phyloP scores from a whole-genome alignment of 371 early-diverging fungal species.

The Caulochytrium protostelioides region DNA sequence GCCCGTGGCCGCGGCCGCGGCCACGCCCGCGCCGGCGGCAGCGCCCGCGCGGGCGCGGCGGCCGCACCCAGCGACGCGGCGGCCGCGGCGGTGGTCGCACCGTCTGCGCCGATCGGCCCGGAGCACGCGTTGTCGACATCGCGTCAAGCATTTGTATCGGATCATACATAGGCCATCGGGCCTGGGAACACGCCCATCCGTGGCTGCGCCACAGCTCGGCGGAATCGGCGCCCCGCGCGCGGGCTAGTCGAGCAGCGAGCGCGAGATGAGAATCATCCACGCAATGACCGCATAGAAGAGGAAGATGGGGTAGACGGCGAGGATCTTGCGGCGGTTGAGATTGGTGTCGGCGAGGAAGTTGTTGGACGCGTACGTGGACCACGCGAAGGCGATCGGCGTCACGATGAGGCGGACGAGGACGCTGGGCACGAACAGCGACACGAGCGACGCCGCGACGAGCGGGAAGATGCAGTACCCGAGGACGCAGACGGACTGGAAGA shows the following conservation, averaged over 20 bases:
- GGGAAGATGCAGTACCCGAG: conserved; percentile 91
- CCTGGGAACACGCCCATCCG: too few species aligned
- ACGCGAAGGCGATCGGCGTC: conserved; percentile 46
- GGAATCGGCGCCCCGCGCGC: too few species aligned
- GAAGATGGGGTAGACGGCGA: conserved; percentile 78
- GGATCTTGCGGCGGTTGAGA: conserved; percentile 50
- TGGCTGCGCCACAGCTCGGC: too few species aligned
- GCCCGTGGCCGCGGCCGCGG: too few species aligned
- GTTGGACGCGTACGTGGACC: conserved; percentile 59
- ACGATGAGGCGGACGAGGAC: conserved; percentile 47
- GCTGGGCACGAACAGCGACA: conserved; percentile 37
- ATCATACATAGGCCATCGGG: too few species aligned
- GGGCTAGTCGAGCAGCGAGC: background rate
- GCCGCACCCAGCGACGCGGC: too few species aligned
- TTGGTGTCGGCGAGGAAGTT: conserved; percentile 56
- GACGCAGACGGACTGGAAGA: conserved; percentile 83
- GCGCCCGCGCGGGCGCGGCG: too few species aligned
- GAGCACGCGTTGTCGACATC: background rate
- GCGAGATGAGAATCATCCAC: conserved; percentile 61
- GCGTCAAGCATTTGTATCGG: background rate
- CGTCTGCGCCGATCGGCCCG: too few species aligned
- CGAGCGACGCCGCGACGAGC: conserved; percentile 48
- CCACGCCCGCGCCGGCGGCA: too few species aligned
- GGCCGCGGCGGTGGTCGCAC: too few species aligned
- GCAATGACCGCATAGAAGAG: conserved; percentile 77